Conservation (phyloP, 2,329 filamentous ascomycete genomes). For the Fusarium domesticum region DNA sequence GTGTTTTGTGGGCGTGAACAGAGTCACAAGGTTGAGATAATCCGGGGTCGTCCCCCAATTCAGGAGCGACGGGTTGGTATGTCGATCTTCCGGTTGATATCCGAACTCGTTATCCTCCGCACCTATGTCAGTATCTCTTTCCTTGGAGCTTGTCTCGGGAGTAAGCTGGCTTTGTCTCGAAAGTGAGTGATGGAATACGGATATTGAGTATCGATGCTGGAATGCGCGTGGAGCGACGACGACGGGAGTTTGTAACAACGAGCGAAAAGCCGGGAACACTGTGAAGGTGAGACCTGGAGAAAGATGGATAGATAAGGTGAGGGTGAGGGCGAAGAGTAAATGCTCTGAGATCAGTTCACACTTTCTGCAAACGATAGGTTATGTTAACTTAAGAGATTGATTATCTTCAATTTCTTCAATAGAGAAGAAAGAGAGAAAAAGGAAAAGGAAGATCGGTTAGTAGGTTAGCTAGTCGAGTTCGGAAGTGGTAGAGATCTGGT, state of each 20-base stretch:
- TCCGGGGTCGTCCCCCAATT: slow-evolving; percentile 25
- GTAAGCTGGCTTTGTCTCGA: slow-evolving; percentile 4
- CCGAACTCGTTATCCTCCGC: slow-evolving; percentile 5
- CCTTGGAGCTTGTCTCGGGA: slow-evolving; percentile 16
- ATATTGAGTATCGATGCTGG: slow-evolving; percentile 14
- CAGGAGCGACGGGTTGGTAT: slow-evolving; percentile 22
- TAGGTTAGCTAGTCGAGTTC: slow-evolving; percentile 1
- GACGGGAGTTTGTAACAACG: slow-evolving; percentile 23
- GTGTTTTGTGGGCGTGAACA: slow-evolving; percentile 6
- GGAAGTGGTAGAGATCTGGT: background rate
- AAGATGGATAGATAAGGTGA: slow-evolving; percentile 4
- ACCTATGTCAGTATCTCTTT: slow-evolving; percentile 9
- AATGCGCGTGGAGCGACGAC: slow-evolving; percentile 20
- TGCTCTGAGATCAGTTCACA: slow-evolving; percentile 26
- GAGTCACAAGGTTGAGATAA: slow-evolving; percentile 13
- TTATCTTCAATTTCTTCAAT: slow-evolving; percentile 11
- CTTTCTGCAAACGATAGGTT: slow-evolving; percentile 23
- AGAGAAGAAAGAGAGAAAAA: slow-evolving; percentile 11
- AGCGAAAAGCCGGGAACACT: slow-evolving; percentile 26
- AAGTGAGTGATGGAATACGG: slow-evolving; percentile 24
- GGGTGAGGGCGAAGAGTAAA: slow-evolving; percentile 7
- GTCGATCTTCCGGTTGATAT: slow-evolving; percentile 1
- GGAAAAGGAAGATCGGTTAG: slow-evolving; percentile 15
- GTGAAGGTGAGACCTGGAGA: slow-evolving; percentile 23
- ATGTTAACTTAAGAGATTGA: slow-evolving; percentile 1